Percentiles rank a stretch among this genome's conserved stretches.
Evolutionary conservation across 352 stramenopile genomes (phyloP).

Genomic region (Globisporangium parvum): DNA sequence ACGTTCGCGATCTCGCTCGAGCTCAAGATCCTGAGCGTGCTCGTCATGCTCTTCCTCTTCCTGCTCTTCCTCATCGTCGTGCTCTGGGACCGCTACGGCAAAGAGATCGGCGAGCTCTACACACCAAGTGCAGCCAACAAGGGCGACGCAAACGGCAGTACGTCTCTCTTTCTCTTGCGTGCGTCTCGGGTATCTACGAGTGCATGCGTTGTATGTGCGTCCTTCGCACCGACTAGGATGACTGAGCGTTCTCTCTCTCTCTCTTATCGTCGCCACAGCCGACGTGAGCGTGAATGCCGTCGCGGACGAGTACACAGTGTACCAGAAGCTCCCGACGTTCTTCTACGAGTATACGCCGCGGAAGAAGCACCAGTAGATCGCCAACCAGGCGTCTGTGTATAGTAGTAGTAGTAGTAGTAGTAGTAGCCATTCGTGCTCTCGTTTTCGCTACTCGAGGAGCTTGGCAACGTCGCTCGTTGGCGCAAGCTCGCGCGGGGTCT

Average conservation of each 20-base stretch:
- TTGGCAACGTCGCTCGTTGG: constrained; percentile 52
- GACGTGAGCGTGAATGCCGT: constrained; percentile 65
- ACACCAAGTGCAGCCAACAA: constrained; percentile 26
- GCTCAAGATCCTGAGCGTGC: constrained; percentile 58
- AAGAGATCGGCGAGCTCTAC: constrained; percentile 81
- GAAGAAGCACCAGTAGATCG: constrained; percentile 36
- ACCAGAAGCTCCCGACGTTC: constrained; percentile 82
- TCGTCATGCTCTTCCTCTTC: constrained; percentile 71
- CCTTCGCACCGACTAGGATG: too few species aligned
- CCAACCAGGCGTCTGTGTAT: background rate
- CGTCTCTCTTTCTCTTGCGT: constrained; percentile 3
- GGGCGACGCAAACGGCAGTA: constrained; percentile 21
- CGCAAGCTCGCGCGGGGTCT: constrained; percentile 69
- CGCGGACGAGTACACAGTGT: constrained; percentile 76
- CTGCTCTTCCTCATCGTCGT: constrained; percentile 76
- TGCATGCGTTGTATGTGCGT: constrained; percentile 5
- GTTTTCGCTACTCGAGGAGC: constrained; percentile 31
- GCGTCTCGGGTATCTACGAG: background rate
- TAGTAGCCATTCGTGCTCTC: too few species aligned
- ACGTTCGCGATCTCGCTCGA: constrained; percentile 42
- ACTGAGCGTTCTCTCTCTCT: too few species aligned
- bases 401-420: too few species aligned
- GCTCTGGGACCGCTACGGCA: constrained; percentile 81
- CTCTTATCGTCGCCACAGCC: background rate
- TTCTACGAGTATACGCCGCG: constrained; percentile 86